These are phyloP conservation scores for Epichloe hybrida DNA, from an alignment of 2,329 filamentous ascomycete species.

Conservation along the genomic window DNA sequence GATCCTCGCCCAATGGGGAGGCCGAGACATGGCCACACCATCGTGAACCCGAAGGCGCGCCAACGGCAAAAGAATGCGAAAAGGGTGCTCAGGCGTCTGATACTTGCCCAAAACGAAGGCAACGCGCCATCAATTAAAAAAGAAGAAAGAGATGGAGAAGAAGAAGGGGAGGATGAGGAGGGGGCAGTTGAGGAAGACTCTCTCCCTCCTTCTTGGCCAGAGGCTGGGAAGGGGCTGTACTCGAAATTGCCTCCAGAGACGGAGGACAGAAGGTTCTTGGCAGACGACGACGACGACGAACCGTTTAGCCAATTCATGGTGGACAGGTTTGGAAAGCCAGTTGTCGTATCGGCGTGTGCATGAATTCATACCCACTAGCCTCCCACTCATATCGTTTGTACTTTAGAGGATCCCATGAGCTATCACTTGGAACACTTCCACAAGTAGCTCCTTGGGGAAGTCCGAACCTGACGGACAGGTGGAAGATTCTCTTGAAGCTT, in stretches of 20 bases:
- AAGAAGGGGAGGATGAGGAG: neutral
- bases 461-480: too few species aligned
- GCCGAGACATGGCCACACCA: constrained; percentile 18
- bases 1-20: constrained; percentile 10
- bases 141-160: constrained; percentile 10
- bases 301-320: constrained; percentile 31
- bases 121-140: constrained; percentile 17
- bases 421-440: too few species aligned
- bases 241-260: constrained; percentile 23
- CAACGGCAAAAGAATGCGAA: constrained; percentile 19
- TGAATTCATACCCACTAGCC: constrained; percentile 3
- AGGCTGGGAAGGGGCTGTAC: constrained; percentile 26
- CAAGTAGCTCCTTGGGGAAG: too few species aligned
- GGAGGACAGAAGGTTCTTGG: constrained; percentile 22
- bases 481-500: too few species aligned
- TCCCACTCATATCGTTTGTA: too few species aligned
- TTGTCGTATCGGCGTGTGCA: constrained; percentile 17
- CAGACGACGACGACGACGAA: constrained; percentile 28
- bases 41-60: constrained; percentile 15
- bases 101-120: constrained; percentile 14
- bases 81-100: constrained; percentile 19
- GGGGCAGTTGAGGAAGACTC: constrained; percentile 11
- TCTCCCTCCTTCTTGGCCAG: constrained; percentile 27
- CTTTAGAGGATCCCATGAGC: too few species aligned
- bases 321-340: constrained; percentile 23